Percentiles rank a stretch among this genome's conserved stretches.
These are phyloP conservation scores for Colletotrichum liriopes DNA, from an alignment of 2,329 filamentous ascomycete species.

Conservation along the genomic window DNA sequence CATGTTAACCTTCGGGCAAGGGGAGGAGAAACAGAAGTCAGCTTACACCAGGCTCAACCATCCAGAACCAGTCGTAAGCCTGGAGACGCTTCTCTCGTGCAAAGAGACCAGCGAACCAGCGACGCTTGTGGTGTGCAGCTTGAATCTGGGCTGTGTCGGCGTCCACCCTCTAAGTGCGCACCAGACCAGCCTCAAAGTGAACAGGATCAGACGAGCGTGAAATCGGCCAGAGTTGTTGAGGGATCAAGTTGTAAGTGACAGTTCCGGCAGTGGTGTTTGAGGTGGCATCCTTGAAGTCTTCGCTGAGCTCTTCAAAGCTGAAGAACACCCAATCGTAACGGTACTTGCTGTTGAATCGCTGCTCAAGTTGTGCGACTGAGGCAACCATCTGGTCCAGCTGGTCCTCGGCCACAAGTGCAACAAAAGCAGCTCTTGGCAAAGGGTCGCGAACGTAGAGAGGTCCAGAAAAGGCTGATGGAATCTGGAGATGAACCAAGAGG, in stretches of 20 bases:
- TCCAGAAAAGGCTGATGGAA: conserved; percentile 13
- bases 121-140: conserved; percentile 83
- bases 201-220: conserved; percentile 81
- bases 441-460: conserved; percentile 20
- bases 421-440: conserved; percentile 61
- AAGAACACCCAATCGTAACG: conserved; percentile 93
- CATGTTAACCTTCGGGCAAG: conserved; percentile 26
- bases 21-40: conserved; percentile 28
- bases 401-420: conserved; percentile 80
- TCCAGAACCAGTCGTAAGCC: conserved; percentile 73
- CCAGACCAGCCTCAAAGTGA: conserved; percentile 75
- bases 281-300: conserved; percentile 81
- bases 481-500: neutral
- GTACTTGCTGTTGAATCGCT: conserved; percentile 82
- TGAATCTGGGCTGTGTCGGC: conserved; percentile 70
- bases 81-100: conserved; percentile 82
- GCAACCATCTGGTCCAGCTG: conserved; percentile 78
- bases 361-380: conserved; percentile 75
- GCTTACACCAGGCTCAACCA: conserved; percentile 72
- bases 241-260: conserved; percentile 81
- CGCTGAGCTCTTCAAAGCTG: conserved; percentile 84
- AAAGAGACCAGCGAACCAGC: conserved; percentile 89
- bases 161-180: conserved; percentile 76
- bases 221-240: conserved; percentile 82
- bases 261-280: conserved; percentile 79